Evolutionary conservation across 1,284 basidiomycete genomes (phyloP).

Genomic region (Marasmius tenuissimus): DNA sequence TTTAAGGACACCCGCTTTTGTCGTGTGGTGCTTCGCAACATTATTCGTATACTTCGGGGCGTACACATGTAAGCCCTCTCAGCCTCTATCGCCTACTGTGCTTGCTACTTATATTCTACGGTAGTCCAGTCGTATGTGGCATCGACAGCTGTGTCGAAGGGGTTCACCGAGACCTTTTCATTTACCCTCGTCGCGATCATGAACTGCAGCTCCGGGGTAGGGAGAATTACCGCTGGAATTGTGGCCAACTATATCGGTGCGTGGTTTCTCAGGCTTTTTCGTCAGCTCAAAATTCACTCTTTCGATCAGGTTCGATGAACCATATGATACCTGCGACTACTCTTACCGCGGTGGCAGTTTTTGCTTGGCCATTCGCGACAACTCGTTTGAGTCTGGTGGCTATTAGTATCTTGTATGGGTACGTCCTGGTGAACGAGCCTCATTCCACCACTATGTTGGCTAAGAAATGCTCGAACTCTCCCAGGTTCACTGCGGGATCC

Average conservation of each 20-base stretch:
- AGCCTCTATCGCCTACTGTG: background rate
- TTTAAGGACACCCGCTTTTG: background rate
- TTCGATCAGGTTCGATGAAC: background rate
- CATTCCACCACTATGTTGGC: background rate
- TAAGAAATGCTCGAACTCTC: background rate
- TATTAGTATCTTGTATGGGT: background rate
- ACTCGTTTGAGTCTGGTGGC: background rate
- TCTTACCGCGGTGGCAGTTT: background rate
- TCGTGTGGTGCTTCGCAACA: background rate
- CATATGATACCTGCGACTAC: background rate
- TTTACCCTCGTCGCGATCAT: slow-evolving; percentile 1
- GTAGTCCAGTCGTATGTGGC: background rate
- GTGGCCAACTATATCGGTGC: background rate
- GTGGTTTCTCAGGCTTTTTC: background rate
- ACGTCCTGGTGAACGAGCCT: background rate
- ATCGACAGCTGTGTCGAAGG: background rate
- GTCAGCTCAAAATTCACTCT: background rate
- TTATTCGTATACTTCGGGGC: background rate
- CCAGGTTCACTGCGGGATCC: background rate
- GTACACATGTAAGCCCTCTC: background rate
- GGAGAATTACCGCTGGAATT: background rate
- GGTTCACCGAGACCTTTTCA: background rate
- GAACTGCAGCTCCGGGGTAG: background rate
- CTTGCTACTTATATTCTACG: background rate
- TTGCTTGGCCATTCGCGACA: background rate